Conservation (phyloP, 2,329 filamentous ascomycete species). For the Chlorencoelia australis region DNA sequence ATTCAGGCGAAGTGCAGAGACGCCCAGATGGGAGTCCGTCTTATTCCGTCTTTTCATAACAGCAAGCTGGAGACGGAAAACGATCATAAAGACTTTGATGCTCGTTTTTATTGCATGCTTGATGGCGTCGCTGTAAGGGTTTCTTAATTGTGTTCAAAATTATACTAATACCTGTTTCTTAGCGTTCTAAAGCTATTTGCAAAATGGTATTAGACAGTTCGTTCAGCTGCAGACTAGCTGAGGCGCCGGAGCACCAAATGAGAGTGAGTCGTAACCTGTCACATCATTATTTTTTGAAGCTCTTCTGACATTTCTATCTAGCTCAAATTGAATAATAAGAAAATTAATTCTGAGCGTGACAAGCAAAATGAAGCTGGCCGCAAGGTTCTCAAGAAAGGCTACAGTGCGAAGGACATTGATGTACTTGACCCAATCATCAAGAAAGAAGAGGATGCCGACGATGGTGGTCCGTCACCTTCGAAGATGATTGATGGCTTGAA, state of each 20-base stretch:
- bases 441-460: background rate
- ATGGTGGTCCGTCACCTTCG: too few species aligned
- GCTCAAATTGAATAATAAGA: constrained; percentile 20
- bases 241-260: constrained; percentile 14
- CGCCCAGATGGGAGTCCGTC: constrained; percentile 6
- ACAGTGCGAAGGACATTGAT: too few species aligned
- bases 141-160: too few species aligned
- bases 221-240: constrained; percentile 16
- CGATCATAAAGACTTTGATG: constrained; percentile 4
- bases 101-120: constrained; percentile 11
- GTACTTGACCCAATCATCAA: too few species aligned
- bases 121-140: constrained; percentile 11
- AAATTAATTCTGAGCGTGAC: constrained; percentile 20
- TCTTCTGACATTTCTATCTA: constrained; percentile 7
- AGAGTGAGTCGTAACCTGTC: constrained; percentile 11
- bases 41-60: constrained; percentile 9
- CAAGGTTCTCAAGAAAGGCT: constrained; percentile 6
- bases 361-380: constrained; percentile 20
- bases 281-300: background rate
- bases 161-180: background rate
- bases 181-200: constrained; percentile 17
- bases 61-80: constrained; percentile 6
- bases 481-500: too few species aligned
- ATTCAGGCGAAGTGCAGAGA: constrained; percentile 7
- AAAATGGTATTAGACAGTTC: constrained; percentile 20